Conservation (phyloP, 768 basidiomycete genomes). For the Boletus sp. region DNA sequence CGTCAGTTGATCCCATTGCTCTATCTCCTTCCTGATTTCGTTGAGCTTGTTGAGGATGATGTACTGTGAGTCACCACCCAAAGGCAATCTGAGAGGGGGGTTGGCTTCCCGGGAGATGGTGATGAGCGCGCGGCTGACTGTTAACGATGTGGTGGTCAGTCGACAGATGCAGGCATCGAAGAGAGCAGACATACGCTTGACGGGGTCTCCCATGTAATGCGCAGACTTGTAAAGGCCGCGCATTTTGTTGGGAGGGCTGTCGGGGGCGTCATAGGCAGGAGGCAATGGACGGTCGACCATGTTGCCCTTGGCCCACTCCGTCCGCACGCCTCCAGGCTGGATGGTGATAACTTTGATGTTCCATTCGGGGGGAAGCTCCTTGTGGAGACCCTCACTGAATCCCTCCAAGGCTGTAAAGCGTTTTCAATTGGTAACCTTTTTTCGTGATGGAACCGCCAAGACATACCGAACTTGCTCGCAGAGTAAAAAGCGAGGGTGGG, state of each 20-base stretch:
- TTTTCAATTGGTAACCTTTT: neutral
- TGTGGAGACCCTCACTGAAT: slow-evolving; percentile 23
- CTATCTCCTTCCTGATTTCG: slow-evolving; percentile 16
- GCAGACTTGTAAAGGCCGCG: slow-evolving; percentile 2
- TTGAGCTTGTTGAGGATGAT: slow-evolving; percentile 14
- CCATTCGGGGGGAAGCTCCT: slow-evolving; percentile 25
- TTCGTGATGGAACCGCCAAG: neutral
- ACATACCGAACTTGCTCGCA: slow-evolving; percentile 26
- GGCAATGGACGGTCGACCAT: slow-evolving; percentile 17
- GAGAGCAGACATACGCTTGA: slow-evolving; percentile 10
- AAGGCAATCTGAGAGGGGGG: slow-evolving; percentile 21
- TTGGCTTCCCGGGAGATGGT: slow-evolving; percentile 17
- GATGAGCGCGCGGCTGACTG: slow-evolving; percentile 18
- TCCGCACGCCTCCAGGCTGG: slow-evolving; percentile 22
- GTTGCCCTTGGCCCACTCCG: slow-evolving; percentile 20
- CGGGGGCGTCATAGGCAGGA: slow-evolving; percentile 13
- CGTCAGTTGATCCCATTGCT: slow-evolving; percentile 13
- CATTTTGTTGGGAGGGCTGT: slow-evolving; percentile 17
- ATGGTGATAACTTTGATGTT: slow-evolving; percentile 26
- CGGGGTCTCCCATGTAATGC: neutral
- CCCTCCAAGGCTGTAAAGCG: slow-evolving; percentile 23
- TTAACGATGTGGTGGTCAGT: neutral
- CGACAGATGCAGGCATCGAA: neutral
- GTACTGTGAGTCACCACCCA: slow-evolving; percentile 21
- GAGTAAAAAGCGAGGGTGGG: slow-evolving; percentile 20